Base-by-base conservation (phyloP, 306 rosid species). In the Alnus rubra region DNA sequence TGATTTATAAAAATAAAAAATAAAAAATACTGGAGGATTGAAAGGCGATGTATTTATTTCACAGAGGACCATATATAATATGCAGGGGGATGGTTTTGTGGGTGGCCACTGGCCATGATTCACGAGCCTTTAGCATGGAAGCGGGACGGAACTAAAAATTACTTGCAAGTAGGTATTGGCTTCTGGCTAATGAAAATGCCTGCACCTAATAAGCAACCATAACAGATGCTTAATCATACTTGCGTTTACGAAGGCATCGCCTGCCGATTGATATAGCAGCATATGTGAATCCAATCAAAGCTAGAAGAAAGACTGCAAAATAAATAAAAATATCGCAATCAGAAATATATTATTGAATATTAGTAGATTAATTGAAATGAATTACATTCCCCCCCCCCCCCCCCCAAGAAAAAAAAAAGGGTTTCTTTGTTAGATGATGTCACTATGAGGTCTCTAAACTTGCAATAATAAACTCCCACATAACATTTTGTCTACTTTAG, bases 251-350 rank as follows among this genome's bases (percentile, higher is more conserved):
- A 49, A 54, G 55, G 37, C 83, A 76, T 44, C 75, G 63, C 62
- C 89, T 76, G 70, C 78, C 80, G 4, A 75, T 62, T 51, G 67
- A 74, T 60, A 69, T 31, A 67, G 73, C 63, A 28, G 52, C 81
- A 81, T 47, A 86, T 47, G 59, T 51, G 44, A 42, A n/a, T 7
- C 81, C 89, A 35, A 62, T 4, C 72, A 80, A 53, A 80, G 56
- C 23, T 37, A 82, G 35, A 50, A 86, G 39, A 62, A 74, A 67
- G 53, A 69, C 89, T 86, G 89, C 86, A 86, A 79, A 79, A 48
- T 9, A 49, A 76, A 64, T 4, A 59, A 28, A 76, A 44, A 10
- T 23, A 12, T 14, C 60, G 19, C 37, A 37, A 52, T 56, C 47
- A n/a, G 60, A 59, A 28, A 44, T n/a, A 53, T 56, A 42, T 49